Conservation (phyloP, 192 early-diverging fungal genomes). For the Chytriomyces sp. region DNA sequence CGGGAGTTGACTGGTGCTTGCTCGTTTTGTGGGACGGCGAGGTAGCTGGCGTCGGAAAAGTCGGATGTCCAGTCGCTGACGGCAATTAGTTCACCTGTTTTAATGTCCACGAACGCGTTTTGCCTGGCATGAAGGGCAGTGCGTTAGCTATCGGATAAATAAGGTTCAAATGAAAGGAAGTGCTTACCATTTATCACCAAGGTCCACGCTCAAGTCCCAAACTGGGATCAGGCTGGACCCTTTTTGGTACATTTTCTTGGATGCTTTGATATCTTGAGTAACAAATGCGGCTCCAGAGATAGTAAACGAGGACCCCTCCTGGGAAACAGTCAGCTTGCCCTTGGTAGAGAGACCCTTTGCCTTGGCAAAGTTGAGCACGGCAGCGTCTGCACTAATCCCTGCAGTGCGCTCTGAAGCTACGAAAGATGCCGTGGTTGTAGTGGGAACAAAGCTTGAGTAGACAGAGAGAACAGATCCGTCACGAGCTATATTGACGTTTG, state of each 20-base stretch:
- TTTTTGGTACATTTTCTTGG: not conserved
- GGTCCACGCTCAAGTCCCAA: constrained; percentile 18
- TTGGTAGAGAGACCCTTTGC: not conserved
- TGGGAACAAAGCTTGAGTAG: constrained; percentile 2
- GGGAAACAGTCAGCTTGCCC: constrained; percentile 2
- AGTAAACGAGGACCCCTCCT: not conserved
- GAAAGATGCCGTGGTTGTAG: not conserved
- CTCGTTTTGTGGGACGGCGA: too few species aligned
- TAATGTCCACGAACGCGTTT: constrained; percentile 25
- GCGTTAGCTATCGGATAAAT: too few species aligned
- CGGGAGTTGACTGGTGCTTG: too few species aligned
- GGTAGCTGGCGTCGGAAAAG: not conserved
- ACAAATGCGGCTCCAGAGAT: not conserved
- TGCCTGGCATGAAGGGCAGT: not conserved
- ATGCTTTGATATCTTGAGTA: not conserved
- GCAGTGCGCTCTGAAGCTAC: not conserved
- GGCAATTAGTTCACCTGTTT: constrained; percentile 14
- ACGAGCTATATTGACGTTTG: constrained; percentile 75
- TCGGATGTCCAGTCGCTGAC: constrained; percentile 18
- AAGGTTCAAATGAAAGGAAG: too few species aligned
- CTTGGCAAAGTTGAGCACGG: constrained; percentile 3
- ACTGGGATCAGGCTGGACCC: not conserved
- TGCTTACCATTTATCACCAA: constrained; percentile 1
- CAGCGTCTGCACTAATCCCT: not conserved
- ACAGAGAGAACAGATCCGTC: constrained; percentile 44